Evolutionary conservation across 352 stramenopile species (phyloP).

Genomic region (Phytophthora quininea): DNA sequence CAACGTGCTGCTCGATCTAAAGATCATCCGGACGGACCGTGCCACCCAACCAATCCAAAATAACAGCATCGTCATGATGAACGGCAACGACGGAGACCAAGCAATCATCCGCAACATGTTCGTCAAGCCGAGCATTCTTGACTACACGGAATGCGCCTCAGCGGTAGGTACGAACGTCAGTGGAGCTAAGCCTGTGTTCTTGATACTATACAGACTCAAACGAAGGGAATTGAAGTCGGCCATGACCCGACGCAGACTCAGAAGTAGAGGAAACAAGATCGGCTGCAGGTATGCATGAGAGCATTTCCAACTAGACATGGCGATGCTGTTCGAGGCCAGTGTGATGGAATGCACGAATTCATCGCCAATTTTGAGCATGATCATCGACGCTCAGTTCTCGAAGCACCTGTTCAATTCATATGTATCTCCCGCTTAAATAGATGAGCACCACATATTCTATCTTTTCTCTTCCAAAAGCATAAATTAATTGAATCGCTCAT

Average conservation of each 20-base stretch:
- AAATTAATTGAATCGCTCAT: neutral
- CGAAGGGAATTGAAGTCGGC: too few species aligned
- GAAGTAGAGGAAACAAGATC: too few species aligned
- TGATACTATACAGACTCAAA: neutral
- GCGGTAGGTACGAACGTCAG: slow-evolving; percentile 13
- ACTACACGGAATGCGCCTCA: slow-evolving; percentile 24
- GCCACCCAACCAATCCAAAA: slow-evolving; percentile 30
- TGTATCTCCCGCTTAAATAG: neutral
- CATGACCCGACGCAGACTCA: too few species aligned
- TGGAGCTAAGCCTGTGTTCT: slow-evolving; percentile 22
- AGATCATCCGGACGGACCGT: slow-evolving; percentile 39
- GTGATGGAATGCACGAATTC: too few species aligned
- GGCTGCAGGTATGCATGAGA: too few species aligned
- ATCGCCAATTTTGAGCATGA: too few species aligned
- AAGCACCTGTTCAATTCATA: neutral
- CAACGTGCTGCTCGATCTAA: slow-evolving; percentile 40
- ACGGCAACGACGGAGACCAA: slow-evolving; percentile 45
- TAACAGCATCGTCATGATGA: slow-evolving; percentile 52
- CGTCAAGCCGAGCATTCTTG: slow-evolving; percentile 19
- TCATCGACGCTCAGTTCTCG: too few species aligned
- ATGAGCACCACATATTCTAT: neutral
- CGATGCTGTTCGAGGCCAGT: too few species aligned
- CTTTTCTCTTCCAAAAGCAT: neutral
- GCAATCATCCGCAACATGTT: slow-evolving; percentile 44
- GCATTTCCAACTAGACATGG: too few species aligned